Percentiles rank a stretch among this genome's conserved stretches.
Conservation (phyloP, 1,139 yeast species). For the Yamadazyma conglobata region DNA sequence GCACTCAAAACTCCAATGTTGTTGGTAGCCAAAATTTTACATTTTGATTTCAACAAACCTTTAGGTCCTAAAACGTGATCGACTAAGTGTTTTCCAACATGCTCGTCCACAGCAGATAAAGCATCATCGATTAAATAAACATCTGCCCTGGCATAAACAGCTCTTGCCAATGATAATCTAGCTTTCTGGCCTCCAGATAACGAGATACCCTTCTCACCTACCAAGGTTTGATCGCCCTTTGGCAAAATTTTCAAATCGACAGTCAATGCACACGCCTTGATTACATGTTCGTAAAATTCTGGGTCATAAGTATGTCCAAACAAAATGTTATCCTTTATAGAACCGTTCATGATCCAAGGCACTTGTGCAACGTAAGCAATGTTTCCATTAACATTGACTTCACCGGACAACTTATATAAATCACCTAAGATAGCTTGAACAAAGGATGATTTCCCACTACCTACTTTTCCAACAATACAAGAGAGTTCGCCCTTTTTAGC, state of each 20-base stretch:
- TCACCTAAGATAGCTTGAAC: conserved; percentile 86
- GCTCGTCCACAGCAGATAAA: conserved; percentile 92
- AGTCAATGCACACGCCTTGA: conserved; percentile 86
- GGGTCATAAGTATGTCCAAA: conserved; percentile 87
- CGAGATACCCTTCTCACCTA: conserved; percentile 96
- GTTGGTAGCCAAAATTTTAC: conserved; percentile 84
- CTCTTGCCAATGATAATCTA: conserved; percentile 86
- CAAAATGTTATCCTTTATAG: conserved; percentile 82
- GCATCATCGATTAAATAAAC: conserved; percentile 77
- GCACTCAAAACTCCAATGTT: conserved; percentile 78
- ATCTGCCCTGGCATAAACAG: conserved; percentile 93
- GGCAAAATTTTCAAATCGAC: conserved; percentile 77
- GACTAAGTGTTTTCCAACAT: conserved; percentile 75
- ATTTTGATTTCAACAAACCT: conserved; percentile 74
- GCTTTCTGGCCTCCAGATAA: conserved; percentile 98
- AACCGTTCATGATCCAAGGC: conserved; percentile 94
- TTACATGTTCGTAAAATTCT: conserved; percentile 70
- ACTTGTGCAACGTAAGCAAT: conserved; percentile 89
- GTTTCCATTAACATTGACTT: conserved; percentile 69
- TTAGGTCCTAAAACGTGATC: conserved; percentile 61
- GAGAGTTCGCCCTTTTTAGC: conserved; percentile 79
- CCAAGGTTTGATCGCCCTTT: conserved; percentile 86
- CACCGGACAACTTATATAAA: conserved; percentile 73
- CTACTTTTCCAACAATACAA: conserved; percentile 91
- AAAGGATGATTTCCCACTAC: conserved; percentile 87